Evolutionary conservation across 306 rosid species (phyloP).

Genomic region (Pyrus communis): DNA sequence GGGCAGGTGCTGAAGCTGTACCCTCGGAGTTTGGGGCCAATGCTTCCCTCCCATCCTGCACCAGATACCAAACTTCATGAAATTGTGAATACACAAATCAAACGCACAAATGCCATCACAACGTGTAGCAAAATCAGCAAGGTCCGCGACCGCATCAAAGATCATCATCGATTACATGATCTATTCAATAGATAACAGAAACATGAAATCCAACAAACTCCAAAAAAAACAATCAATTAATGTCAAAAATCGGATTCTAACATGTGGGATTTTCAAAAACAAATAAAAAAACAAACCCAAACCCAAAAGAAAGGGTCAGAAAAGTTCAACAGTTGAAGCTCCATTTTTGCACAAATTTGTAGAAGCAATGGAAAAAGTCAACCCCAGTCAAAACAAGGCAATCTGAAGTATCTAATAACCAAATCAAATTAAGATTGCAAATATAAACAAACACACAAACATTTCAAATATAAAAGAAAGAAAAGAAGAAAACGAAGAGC

Average conservation of each 20-base stretch:
- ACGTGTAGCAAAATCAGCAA: neutral
- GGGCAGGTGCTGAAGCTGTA: conserved; percentile 26
- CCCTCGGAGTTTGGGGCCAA: conserved; percentile 50
- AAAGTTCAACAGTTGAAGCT: conserved; percentile 11
- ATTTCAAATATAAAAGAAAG: neutral
- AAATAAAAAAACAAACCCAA: neutral
- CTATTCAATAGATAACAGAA: neutral
- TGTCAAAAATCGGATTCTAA: neutral
- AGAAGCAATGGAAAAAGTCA: conserved; percentile 18
- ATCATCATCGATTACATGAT: neutral
- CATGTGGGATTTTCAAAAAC: neutral
- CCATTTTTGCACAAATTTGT: neutral
- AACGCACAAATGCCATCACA: neutral
- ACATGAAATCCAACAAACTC: neutral
- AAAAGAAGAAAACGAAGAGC: neutral
- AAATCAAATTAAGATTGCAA: neutral
- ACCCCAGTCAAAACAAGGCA: conserved; percentile 29
- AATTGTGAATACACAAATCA: neutral
- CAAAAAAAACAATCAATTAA: too few relatives aligned
- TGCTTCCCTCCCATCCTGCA: conserved; percentile 75
- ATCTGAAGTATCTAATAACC: neutral
- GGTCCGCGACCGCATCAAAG: neutral
- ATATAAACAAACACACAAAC: neutral
- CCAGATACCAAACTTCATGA: neutral
- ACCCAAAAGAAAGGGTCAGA: conserved; percentile 4